Evolutionary conservation across 73 alveolate species (phyloP).

Genomic region (Loxodes magnus): DNA sequence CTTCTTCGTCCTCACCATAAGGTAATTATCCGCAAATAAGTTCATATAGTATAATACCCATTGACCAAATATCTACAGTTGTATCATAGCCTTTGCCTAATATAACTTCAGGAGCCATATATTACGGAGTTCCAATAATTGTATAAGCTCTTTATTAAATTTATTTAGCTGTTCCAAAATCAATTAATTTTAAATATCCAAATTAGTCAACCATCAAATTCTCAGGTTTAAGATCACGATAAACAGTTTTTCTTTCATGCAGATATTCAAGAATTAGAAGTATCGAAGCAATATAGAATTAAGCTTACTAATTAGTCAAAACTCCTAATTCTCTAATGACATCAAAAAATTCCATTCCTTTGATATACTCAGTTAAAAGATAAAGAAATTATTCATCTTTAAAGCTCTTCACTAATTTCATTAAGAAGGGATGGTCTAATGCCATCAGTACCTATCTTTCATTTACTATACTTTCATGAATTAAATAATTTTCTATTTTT

Average conservation of each 20-base stretch:
- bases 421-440: slow-evolving; percentile 54
- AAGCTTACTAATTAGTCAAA: slow-evolving; percentile 24
- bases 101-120: slow-evolving; percentile 29
- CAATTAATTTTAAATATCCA: slow-evolving; percentile 19
- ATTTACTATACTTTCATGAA: slow-evolving; percentile 38
- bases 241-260: slow-evolving; percentile 39
- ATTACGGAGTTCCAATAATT: slow-evolving; percentile 22
- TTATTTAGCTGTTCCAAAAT: slow-evolving; percentile 19
- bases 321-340: slow-evolving; percentile 58
- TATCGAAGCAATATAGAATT: slow-evolving; percentile 33
- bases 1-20: slow-evolving; percentile 18
- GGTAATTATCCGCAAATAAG: slow-evolving; percentile 16
- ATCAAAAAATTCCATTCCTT: slow-evolving; percentile 60
- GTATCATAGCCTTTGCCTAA: slow-evolving; percentile 15
- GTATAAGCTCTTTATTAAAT: slow-evolving; percentile 13
- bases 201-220: slow-evolving; percentile 59
- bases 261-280: slow-evolving; percentile 38
- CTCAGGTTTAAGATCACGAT: slow-evolving; percentile 66
- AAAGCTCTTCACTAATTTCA: slow-evolving; percentile 51
- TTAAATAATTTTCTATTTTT: slow-evolving; percentile 36
- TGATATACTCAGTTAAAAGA: slow-evolving; percentile 49
- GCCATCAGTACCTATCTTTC: slow-evolving; percentile 38
- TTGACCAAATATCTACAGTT: slow-evolving; percentile 22
- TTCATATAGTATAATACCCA: slow-evolving; percentile 17
- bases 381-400: slow-evolving; percentile 48